Evolutionary conservation across 371 early-diverging fungal genomes (phyloP), one percentile per base, ranked within the genome.

Genomic region (Chytridiales sp.): DNA sequence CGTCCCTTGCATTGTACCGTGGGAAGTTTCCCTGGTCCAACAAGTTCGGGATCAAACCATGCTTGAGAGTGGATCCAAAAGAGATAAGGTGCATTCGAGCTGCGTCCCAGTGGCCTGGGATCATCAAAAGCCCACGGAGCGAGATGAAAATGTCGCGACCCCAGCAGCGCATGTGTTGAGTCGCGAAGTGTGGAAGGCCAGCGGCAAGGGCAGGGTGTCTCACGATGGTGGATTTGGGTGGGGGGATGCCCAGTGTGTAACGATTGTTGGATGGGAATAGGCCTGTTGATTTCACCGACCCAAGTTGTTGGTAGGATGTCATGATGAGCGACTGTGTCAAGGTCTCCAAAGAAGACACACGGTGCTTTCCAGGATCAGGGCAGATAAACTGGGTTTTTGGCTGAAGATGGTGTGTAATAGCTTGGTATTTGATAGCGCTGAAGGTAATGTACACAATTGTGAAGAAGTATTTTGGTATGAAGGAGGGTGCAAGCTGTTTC

Each of bases 131-230:
- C 1, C 98, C 98, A 6, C 87, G 84, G 17, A 98, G 73, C 13
- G 93, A 79, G 49, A 98, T 93, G 68, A 95, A 95, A 19, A 93
- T 88, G 77, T 98, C 98, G 31, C 98, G 87, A 4, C 98, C 98
- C 98, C 98, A 98, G 61, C 91, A 89, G 34, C 98, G 84, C 95
- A 95, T 95, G 65, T 91, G 89, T n/a, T 82, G 79, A 1, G 82
- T 83, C 1, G 94, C 81, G 58, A 98, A 98, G 59, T 97, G 97
- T n/a, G 97, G 92, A 34, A 98, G 77, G 2, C 98, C 98, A 4
- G 98, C 98, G 24, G 97, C 95, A 53, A 97, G 75, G 35, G 83
- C 82, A 0, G 89, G 79, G 0, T 52, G 38, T 51, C 6, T 4
- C 46, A 19, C 40, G 1, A 32, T 17, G 27, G 34, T 6, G 47